Base-by-base conservation (phyloP, 805 yeast genomes). In the Starmerella tilneyi region DNA sequence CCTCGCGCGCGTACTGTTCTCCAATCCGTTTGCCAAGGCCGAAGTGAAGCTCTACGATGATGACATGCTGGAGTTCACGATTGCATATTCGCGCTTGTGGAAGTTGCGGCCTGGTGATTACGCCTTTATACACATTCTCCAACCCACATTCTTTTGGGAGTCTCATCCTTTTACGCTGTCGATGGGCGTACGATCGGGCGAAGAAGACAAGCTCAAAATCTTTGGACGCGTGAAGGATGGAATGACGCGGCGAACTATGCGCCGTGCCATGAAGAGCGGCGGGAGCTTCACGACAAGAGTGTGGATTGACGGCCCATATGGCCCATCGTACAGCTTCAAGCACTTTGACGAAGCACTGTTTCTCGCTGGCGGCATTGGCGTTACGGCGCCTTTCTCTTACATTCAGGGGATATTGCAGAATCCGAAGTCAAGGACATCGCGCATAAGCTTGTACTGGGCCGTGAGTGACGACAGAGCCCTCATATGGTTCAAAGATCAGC, bases 271-370 rank as follows among this genome's bases (percentile, higher is more conserved):
- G 19, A 59, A 51, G 21, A 54, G 47, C 46, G 65, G 57, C 28
- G 67, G 56, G 41, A 57, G 48, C 27, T 46, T 56, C 22, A 32
- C 31, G 9, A 43, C 48, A 2, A 15, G 56, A 59, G 68, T 74
- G 15, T 63, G 69, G 23, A 57, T 76, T 11, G 84, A 79, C 56
- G 84, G 84, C 0, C 79, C 82, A 3, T 79, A 79, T 54, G 84
- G 84, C 1, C 59, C 61, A 17, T 56, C 57, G 13, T 56, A 66
- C 2, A 71, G 71, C 29, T 63, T 65, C 41, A 56, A 61, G 35
- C 60, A 58, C 42, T 69, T 63, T 59, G 63, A 62, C 44, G 63
- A 61, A 42, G 68, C 63, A 9, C 60, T 68, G 21, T 65, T 66
- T 40, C 50, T 76, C 5, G 72, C 76, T 12, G 81, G 81, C 4